Base-by-base conservation (phyloP, 1,284 basidiomycete species). In the Cystobasidium slooffiae region DNA sequence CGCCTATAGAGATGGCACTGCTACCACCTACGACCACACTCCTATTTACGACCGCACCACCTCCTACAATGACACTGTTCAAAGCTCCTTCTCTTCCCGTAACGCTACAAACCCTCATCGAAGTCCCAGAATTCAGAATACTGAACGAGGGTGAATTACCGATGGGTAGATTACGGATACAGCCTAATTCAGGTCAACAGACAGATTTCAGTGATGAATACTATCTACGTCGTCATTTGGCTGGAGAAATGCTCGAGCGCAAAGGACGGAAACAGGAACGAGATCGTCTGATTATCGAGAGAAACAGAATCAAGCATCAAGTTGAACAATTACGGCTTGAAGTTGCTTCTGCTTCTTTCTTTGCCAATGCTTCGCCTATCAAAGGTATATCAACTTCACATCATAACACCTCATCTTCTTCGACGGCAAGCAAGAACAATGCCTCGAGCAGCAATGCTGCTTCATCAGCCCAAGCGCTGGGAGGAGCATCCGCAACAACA, bases 181-280 rank as follows among this genome's bases (percentile, higher is more conserved):
- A 53, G 24, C 49, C 59, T 44, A 67, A 64, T 37, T 59, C 52
- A 47, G 68, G 61, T n/a, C 68, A 75, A 39, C 67, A 77, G 72
- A 56, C 72, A 39, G 78, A 80, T 69, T 76, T 76, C n/a, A 79
- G 79, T 2, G 79, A 79, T 66, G 78, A 77, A 0, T 74, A 76
- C 53, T 80, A 80, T 64, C 69, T 66, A 10, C 75, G 77, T 10
- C 73, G 77, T 1, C 80, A 81, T 56, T 75, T 78, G 39, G 77
- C 75, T 58, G 79, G 78, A 43, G 80, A 81, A 65, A 75, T 79
- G 4, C 77, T 81, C 41, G 80, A 81, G 69, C 78, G 78, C 69
- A 76, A 79, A 20, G 77, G 77, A 0, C 76, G 78, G 12, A 76
- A 78, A 43, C 73, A 80, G 24, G 80, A 81, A 59, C 73, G 77